phyloP scores from a whole-genome alignment of 2,329 filamentous ascomycete species.

The Penicillium vulpinum region DNA sequence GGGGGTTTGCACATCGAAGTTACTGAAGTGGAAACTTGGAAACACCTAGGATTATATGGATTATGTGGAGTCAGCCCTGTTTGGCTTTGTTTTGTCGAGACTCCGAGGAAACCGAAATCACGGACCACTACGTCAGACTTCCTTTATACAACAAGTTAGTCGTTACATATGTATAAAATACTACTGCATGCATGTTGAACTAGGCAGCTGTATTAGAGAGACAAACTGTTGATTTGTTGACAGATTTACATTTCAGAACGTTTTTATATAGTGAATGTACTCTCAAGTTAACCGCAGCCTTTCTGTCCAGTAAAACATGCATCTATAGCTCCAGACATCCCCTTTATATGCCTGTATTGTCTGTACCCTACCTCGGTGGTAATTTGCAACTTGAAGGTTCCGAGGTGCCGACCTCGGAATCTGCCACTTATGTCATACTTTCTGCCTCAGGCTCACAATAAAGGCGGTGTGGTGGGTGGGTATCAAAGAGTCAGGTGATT shows the following conservation, averaged over 20 bases:
- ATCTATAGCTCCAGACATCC: neutral
- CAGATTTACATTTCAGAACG: neutral
- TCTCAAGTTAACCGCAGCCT: neutral
- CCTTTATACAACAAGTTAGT: neutral
- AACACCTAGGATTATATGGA: neutral
- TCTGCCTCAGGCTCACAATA: neutral
- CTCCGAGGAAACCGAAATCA: conserved; percentile 3
- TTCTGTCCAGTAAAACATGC: too few relatives aligned
- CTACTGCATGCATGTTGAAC: too few relatives aligned
- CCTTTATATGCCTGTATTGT: neutral
- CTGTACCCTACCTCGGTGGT: neutral
- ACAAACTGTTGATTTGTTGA: conserved; percentile 1
- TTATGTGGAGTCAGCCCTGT: neutral
- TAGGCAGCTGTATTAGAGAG: too few relatives aligned
- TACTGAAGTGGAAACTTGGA: neutral
- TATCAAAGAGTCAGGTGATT: conserved; percentile 1
- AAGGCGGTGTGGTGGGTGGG: conserved; percentile 5
- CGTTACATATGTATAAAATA: too few relatives aligned
- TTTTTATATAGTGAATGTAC: too few relatives aligned
- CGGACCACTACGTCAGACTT: conserved; percentile 6
- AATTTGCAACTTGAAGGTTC: too few relatives aligned
- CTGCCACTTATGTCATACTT: neutral
- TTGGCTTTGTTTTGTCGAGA: conserved; percentile 2
- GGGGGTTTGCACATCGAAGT: conserved; percentile 20
- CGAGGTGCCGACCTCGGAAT: too few relatives aligned